phyloP scores from a whole-genome alignment of 2,329 filamentous ascomycete genomes.

The Penicillium crustosum region DNA sequence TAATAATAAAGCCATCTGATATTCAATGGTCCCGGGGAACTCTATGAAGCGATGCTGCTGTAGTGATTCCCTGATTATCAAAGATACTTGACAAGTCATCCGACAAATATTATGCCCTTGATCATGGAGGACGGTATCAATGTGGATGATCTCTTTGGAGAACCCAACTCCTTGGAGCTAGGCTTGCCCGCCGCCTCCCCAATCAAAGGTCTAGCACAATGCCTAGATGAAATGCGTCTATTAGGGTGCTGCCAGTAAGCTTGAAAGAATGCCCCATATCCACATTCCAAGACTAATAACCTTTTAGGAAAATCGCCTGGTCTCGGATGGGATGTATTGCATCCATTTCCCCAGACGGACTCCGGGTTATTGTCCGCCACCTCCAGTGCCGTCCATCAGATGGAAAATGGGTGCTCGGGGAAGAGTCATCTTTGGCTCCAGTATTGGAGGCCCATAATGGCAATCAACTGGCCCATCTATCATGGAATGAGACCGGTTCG shows the following conservation, averaged over 20 bases:
- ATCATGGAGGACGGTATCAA: slow-evolving; percentile 61
- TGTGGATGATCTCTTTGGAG: slow-evolving; percentile 74
- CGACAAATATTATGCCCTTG: slow-evolving; percentile 45
- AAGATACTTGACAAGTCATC: slow-evolving; percentile 3
- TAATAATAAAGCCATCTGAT: slow-evolving; percentile 6
- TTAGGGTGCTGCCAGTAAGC: slow-evolving; percentile 81
- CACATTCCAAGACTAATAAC: slow-evolving; percentile 24
- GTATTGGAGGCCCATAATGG: slow-evolving; percentile 62
- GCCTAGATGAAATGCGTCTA: slow-evolving; percentile 72
- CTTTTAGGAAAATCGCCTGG: slow-evolving; percentile 74
- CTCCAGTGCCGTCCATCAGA: slow-evolving; percentile 67
- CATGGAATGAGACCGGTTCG: slow-evolving; percentile 73
- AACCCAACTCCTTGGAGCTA: slow-evolving; percentile 59
- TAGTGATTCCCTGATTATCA: slow-evolving; percentile 5
- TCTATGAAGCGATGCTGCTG: slow-evolving; percentile 21
- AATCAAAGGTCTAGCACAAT: slow-evolving; percentile 67
- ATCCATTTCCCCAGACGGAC: slow-evolving; percentile 71
- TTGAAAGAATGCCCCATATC: neutral
- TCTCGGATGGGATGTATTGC: slow-evolving; percentile 85
- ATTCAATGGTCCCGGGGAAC: slow-evolving; percentile 4
- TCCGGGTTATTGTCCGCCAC: slow-evolving; percentile 69
- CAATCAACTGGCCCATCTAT: slow-evolving; percentile 72
- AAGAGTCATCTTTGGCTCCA: slow-evolving; percentile 64
- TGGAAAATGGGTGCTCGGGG: slow-evolving; percentile 73
- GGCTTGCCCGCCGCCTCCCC: slow-evolving; percentile 53